Base-by-base conservation (phyloP, 176 grass and related monocot species). In the Lolium perenne region DNA sequence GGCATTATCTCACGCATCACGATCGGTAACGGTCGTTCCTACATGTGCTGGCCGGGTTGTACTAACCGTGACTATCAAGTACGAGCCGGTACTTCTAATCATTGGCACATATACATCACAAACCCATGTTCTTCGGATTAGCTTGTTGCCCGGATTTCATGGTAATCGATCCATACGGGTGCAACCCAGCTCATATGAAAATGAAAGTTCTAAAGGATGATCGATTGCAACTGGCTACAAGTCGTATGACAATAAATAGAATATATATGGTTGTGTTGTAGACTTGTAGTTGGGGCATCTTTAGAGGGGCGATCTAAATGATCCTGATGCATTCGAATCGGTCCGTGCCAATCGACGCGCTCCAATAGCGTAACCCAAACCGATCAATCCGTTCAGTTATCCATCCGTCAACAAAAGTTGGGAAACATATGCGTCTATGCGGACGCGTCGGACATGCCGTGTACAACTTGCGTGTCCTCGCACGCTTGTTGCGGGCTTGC, bases 61-160 rank as follows among this genome's bases (percentile, higher is more conserved):
- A 76, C 88, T 71, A 21, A 53, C n/a, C 63, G 83, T 82, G 88
- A 70, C 62, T 43, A 62, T 41, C 61, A 29, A 77, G 71, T 49
- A 59, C 60, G 3, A 10, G 22, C 20, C 40, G 6, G 80, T 54
- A 56, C 3, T 12, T 61, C 11, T 14, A 15, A 65, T 65, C 2
- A 67, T 67, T 70, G 72, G 4, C 49, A 10, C 23, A 4, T 32
- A 20, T 17, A 38, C 17, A 18, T 8, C 43, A 50, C 25, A 11
- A 35, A n/a, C 38, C 67, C 38, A 43, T 71, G 38, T 71, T 12
- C 67, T 43, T 43, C 17, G 38, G 25, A 65, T 35, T 35, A 35
- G 23, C 13, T 60, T 7, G 58, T 23, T 7, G 58, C n/a, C 58
- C 58, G 1, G 22, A 3, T 0, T 60, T 23, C 10, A 20, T 23